Conservation (phyloP, 441 rosid genomes). For the Gossypium trilobum region DNA sequence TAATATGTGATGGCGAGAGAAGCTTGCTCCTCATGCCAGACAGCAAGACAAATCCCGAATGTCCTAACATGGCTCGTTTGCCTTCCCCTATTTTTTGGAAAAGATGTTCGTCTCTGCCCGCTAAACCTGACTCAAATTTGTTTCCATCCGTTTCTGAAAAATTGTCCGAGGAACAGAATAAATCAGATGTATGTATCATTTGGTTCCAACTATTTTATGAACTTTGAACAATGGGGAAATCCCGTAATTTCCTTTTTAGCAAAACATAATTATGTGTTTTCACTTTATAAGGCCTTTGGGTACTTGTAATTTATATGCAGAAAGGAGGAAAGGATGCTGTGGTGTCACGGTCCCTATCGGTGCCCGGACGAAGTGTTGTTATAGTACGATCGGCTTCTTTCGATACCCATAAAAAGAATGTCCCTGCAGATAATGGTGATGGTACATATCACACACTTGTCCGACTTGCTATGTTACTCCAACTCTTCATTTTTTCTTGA, state of each 20-base stretch:
- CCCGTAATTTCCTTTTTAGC: too few species aligned
- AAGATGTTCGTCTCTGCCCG: conserved; percentile 77
- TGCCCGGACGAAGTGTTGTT: conserved; percentile 64
- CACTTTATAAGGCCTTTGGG: too few species aligned
- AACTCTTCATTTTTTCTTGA: too few species aligned
- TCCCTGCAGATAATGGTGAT: conserved; percentile 28
- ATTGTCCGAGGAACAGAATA: conserved; percentile 43
- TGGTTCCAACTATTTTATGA: conserved; percentile 6
- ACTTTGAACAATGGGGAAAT: neutral
- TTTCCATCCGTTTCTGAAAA: conserved; percentile 63
- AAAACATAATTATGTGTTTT: too few species aligned
- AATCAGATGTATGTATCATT: conserved; percentile 27
- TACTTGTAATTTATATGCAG: conserved; percentile 31
- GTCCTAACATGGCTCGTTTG: conserved; percentile 37
- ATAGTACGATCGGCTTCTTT: conserved; percentile 69
- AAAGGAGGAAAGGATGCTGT: conserved; percentile 29
- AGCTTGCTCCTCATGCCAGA: conserved; percentile 53
- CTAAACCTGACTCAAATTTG: conserved; percentile 46
- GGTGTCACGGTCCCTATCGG: conserved; percentile 75
- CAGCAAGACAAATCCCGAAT: conserved; percentile 33
- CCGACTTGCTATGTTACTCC: neutral
- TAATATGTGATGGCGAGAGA: conserved; percentile 45
- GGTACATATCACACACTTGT: conserved; percentile 13
- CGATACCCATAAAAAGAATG: conserved; percentile 35
- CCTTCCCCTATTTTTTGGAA: conserved; percentile 45